These are phyloP conservation scores for Trametes versicolor DNA, from an alignment of 1,284 basidiomycete genomes.

Conservation along the genomic window DNA sequence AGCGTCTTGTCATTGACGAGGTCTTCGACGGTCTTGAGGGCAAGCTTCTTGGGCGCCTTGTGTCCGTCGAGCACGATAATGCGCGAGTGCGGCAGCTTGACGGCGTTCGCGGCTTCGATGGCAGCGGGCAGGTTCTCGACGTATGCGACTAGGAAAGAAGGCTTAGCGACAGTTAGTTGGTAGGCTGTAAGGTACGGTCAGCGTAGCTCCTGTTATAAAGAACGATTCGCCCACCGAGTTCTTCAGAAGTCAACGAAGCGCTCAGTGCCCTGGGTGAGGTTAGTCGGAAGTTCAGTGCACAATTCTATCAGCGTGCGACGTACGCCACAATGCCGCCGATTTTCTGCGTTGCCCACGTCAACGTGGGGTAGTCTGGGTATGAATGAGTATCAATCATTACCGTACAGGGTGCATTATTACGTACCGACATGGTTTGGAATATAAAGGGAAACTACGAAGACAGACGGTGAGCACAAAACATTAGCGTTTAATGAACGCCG, in stretches of 20 bases:
- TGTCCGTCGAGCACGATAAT: constrained; percentile 60
- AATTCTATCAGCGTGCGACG: background rate
- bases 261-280: constrained; percentile 57
- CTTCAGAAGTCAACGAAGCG: constrained; percentile 67
- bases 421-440: constrained; percentile 41
- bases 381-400: background rate
- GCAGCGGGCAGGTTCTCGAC: constrained; percentile 59
- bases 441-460: constrained; percentile 34
- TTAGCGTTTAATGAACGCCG: too few relatives aligned
- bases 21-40: constrained; percentile 54
- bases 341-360: constrained; percentile 64
- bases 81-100: constrained; percentile 57
- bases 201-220: background rate
- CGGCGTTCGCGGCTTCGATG: constrained; percentile 55
- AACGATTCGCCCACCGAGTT: constrained; percentile 52
- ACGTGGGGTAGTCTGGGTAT: constrained; percentile 26
- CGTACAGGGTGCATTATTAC: background rate
- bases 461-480: background rate
- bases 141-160: constrained; percentile 64
- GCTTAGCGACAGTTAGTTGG: constrained; percentile 61
- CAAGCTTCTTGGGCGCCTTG: background rate
- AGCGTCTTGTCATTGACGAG: constrained; percentile 59
- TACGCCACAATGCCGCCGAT: constrained; percentile 75
- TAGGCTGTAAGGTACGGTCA: constrained; percentile 35
- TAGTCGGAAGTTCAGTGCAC: background rate